Conservation (phyloP, 768 basidiomycete genomes). For the Rhizopogon vulgaris region DNA sequence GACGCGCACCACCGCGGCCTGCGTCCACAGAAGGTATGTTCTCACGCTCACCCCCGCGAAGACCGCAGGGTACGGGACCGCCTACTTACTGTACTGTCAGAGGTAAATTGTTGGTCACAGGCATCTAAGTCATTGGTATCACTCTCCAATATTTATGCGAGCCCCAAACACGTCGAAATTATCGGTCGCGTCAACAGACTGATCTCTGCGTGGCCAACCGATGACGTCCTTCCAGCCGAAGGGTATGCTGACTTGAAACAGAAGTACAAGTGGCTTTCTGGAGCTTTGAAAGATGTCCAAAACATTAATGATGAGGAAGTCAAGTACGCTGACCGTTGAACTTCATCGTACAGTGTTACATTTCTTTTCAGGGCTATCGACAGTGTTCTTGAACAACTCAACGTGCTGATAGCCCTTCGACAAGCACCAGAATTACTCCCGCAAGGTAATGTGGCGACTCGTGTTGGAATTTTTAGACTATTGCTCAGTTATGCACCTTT, state of each 20-base stretch:
- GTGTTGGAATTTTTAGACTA: not conserved
- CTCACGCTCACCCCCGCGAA: constrained; percentile 10
- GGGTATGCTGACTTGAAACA: constrained; percentile 59
- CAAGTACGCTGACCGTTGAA: constrained; percentile 38
- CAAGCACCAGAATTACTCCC: constrained; percentile 57
- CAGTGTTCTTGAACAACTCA: constrained; percentile 62
- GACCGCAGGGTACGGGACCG: constrained; percentile 1
- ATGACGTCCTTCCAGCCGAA: constrained; percentile 63
- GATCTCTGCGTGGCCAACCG: constrained; percentile 64
- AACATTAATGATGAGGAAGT: constrained; percentile 53
- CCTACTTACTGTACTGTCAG: constrained; percentile 29
- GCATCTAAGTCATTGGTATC: constrained; percentile 52
- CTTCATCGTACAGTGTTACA: constrained; percentile 3
- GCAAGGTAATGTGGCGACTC: constrained; percentile 40
- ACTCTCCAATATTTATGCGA: constrained; percentile 49
- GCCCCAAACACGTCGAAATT: constrained; percentile 45
- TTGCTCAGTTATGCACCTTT: constrained; percentile 3
- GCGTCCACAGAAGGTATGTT: constrained; percentile 71
- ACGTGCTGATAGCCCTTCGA: constrained; percentile 65
- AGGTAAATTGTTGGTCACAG: constrained; percentile 73
- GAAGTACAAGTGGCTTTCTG: constrained; percentile 54
- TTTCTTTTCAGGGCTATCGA: constrained; percentile 54
- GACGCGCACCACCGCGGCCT: constrained; percentile 57
- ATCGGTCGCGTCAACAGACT: constrained; percentile 70
- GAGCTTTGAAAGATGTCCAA: constrained; percentile 61